Conservation (phyloP, 2,329 filamentous ascomycete species). For the Elsinoe fawcettii region DNA sequence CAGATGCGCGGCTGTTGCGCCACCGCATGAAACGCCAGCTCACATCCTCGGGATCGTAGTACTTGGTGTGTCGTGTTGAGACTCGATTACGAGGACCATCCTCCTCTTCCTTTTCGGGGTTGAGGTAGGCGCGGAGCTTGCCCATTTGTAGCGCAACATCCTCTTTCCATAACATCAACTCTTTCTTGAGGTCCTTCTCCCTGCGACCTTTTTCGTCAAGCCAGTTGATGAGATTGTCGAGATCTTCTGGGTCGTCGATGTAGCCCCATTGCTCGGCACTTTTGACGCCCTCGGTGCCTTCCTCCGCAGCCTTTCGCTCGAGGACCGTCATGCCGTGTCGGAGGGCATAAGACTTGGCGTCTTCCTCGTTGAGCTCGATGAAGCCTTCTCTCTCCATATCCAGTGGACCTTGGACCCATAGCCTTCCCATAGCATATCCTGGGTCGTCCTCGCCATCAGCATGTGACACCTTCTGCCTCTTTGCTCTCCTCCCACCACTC, state of each 20-base stretch:
- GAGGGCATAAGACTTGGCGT: constrained; percentile 66
- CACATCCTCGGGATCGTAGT: constrained; percentile 46
- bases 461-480: background rate
- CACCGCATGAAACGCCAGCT: constrained; percentile 51
- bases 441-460: constrained; percentile 42
- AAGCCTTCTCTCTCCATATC: constrained; percentile 79
- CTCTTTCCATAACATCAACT: constrained; percentile 67
- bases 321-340: constrained; percentile 75
- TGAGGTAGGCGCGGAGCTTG: constrained; percentile 53
- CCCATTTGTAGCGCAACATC: constrained; percentile 74
- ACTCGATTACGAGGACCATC: constrained; percentile 45
- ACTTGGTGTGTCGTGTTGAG: constrained; percentile 55
- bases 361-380: constrained; percentile 65
- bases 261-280: constrained; percentile 84
- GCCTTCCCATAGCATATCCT: constrained; percentile 83
- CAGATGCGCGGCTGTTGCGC: constrained; percentile 55
- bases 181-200: constrained; percentile 80
- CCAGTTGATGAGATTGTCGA: constrained; percentile 79
- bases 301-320: constrained; percentile 77
- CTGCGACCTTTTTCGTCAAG: constrained; percentile 79
- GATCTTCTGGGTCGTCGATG: constrained; percentile 68
- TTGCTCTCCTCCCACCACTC: constrained; percentile 48
- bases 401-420: constrained; percentile 95
- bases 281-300: constrained; percentile 70
- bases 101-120: constrained; percentile 41